phyloP scores from a whole-genome alignment of 2,329 filamentous ascomycete species.

The Hypoxylon sp. region DNA sequence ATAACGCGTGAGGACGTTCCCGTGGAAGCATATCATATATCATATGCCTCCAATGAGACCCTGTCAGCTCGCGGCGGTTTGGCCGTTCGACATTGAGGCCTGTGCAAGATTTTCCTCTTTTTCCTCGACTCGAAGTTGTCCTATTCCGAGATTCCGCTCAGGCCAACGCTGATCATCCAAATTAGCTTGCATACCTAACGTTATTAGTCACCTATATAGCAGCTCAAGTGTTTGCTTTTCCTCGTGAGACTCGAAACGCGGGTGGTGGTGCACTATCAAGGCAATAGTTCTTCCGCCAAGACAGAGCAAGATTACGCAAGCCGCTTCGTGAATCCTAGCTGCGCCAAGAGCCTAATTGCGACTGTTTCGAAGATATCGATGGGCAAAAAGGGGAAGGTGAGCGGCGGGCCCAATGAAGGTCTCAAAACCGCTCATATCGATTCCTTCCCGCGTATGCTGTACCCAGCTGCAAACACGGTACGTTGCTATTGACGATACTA shows the following conservation, averaged over 20 bases:
- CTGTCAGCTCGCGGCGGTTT: neutral
- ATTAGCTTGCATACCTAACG: constrained; percentile 22
- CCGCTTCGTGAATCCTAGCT: constrained; percentile 24
- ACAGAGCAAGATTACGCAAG: constrained; percentile 32
- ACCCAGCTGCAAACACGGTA: constrained; percentile 24
- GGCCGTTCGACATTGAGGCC: constrained; percentile 4
- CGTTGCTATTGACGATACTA: constrained; percentile 38
- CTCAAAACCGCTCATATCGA: constrained; percentile 18
- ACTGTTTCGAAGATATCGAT: constrained; percentile 35
- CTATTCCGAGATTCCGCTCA: neutral
- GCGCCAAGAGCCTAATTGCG: constrained; percentile 11
- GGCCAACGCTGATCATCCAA: constrained; percentile 10
- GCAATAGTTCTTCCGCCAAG: constrained; percentile 20
- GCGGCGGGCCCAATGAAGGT: constrained; percentile 23
- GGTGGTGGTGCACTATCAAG: constrained; percentile 9
- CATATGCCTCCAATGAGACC: constrained; percentile 6
- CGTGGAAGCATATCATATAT: no score
- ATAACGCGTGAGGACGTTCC: constrained; percentile 17
- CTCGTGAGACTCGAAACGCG: neutral
- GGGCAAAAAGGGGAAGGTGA: constrained; percentile 33
- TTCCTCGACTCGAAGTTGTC: neutral
- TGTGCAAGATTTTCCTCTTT: neutral
- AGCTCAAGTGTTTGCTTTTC: neutral
- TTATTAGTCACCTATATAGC: constrained; percentile 19
- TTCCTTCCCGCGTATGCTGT: constrained; percentile 27